These are phyloP conservation scores for Penicillium sp. DNA, from an alignment of 2,329 filamentous ascomycete species.

Conservation along the genomic window DNA sequence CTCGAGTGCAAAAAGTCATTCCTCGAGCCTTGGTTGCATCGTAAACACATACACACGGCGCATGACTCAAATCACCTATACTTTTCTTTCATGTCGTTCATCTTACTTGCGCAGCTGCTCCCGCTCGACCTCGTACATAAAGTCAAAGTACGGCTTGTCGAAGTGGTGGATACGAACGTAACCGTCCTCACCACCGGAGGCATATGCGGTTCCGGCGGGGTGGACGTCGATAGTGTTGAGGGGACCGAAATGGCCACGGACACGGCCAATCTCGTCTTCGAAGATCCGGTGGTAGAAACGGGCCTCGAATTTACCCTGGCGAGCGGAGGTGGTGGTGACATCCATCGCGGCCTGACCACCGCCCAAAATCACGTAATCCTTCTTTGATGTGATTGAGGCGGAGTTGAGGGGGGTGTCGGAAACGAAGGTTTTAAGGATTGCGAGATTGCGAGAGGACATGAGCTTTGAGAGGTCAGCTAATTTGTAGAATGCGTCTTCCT, in stretches of 20 bases:
- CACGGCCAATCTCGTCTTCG: constrained; percentile 95
- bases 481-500: background rate
- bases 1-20: constrained; percentile 17
- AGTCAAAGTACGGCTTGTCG: constrained; percentile 97
- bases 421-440: constrained; percentile 85
- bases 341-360: constrained; percentile 99
- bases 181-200: constrained; percentile 93
- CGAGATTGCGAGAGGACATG: constrained; percentile 76
- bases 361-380: constrained; percentile 95
- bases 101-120: constrained; percentile 53
- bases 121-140: constrained; percentile 96
- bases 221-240: constrained; percentile 94
- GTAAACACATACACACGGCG: constrained; percentile 35
- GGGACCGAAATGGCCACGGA: constrained; percentile 93
- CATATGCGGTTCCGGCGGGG: constrained; percentile 86
- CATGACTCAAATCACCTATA: constrained; percentile 24
- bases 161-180: constrained; percentile 98
- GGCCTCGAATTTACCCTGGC: constrained; percentile 98
- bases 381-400: constrained; percentile 86
- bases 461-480: constrained; percentile 50
- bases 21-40: constrained; percentile 30
- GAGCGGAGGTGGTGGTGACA: constrained; percentile 85
- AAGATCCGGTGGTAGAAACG: constrained; percentile 99
- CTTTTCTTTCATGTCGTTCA: constrained; percentile 15
- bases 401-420: constrained; percentile 96